Evolutionary conservation across 345 rosid genomes (phyloP).

Genomic region (Orychophragmus violaceus): DNA sequence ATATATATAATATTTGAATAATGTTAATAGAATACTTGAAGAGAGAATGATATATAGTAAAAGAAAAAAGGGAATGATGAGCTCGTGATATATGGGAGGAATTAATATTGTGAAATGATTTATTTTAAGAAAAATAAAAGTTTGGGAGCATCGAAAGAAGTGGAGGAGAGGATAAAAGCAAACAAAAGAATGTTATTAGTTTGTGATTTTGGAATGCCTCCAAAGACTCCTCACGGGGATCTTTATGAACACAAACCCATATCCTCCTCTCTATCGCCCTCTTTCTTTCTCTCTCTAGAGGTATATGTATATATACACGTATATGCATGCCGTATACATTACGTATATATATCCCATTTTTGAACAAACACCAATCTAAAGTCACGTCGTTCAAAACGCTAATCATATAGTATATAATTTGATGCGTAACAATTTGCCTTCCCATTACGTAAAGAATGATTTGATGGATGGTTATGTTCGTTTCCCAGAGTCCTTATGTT

Average conservation of each 20-base stretch:
- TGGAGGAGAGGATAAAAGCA: slow-evolving; percentile 37
- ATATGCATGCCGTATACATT: slow-evolving; percentile 12
- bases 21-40: slow-evolving; percentile 6
- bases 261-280: slow-evolving; percentile 2
- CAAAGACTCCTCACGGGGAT: slow-evolving; percentile 52
- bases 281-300: neutral
- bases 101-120: neutral
- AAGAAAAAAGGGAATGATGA: slow-evolving; percentile 30
- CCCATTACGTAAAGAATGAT: slow-evolving; percentile 16
- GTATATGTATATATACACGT: too few relatives aligned
- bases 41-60: slow-evolving; percentile 5
- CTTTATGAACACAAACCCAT: slow-evolving; percentile 26
- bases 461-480: too few relatives aligned
- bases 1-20: neutral
- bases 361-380: slow-evolving; percentile 32
- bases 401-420: neutral
- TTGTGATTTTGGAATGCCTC: slow-evolving; percentile 47
- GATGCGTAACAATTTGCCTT: slow-evolving; percentile 19
- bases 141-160: slow-evolving; percentile 44
- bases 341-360: slow-evolving; percentile 14
- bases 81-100: slow-evolving; percentile 43
- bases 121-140: neutral
- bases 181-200: slow-evolving; percentile 45
- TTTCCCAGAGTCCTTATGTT: too few relatives aligned
- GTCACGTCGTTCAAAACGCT: slow-evolving; percentile 25